Evolutionary conservation across 306 rosid genomes (phyloP).

Genomic region (Quercus rubra): DNA sequence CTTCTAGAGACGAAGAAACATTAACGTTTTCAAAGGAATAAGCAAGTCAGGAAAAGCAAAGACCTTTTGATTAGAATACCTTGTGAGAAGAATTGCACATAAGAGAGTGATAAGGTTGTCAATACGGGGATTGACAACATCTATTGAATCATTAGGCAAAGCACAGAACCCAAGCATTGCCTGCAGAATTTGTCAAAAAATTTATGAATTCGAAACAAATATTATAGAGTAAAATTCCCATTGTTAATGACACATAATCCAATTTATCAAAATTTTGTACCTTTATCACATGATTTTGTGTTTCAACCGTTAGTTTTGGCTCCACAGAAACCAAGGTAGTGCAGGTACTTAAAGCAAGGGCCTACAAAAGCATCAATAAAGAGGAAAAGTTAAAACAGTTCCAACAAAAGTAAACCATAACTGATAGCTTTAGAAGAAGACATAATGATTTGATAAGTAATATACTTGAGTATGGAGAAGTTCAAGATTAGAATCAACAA

Average conservation of each 20-base stretch:
- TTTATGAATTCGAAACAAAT: conserved; percentile 11
- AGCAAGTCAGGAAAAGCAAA: neutral
- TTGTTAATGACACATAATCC: neutral
- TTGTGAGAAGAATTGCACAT: conserved; percentile 93
- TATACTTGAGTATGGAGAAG: conserved; percentile 79
- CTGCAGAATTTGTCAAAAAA: conserved; percentile 54
- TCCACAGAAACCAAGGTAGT: no score
- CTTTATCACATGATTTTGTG: conserved; percentile 89
- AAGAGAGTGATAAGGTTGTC: conserved; percentile 87
- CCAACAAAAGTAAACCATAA: conserved; percentile 19
- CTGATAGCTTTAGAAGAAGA: conserved; percentile 1
- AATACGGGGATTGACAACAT: conserved; percentile 68
- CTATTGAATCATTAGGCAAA: conserved; percentile 87
- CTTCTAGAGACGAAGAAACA: neutral
- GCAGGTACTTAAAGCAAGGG: no score
- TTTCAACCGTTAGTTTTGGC: conserved; percentile 72
- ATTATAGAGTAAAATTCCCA: neutral
- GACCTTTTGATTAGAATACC: conserved; percentile 42
- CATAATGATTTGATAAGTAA: conserved; percentile 18
- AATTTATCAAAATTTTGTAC: conserved; percentile 25
- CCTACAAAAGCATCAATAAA: no score
- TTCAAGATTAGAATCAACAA: conserved; percentile 73
- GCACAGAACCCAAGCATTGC: conserved; percentile 96
- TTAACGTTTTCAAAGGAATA: conserved; percentile 12
- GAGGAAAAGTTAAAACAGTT: conserved; percentile 3